Percentiles rank a stretch among this genome's conserved stretches.
These are phyloP conservation scores for Mucor mucedo DNA, from an alignment of 371 early-diverging fungal genomes.

Conservation along the genomic window DNA sequence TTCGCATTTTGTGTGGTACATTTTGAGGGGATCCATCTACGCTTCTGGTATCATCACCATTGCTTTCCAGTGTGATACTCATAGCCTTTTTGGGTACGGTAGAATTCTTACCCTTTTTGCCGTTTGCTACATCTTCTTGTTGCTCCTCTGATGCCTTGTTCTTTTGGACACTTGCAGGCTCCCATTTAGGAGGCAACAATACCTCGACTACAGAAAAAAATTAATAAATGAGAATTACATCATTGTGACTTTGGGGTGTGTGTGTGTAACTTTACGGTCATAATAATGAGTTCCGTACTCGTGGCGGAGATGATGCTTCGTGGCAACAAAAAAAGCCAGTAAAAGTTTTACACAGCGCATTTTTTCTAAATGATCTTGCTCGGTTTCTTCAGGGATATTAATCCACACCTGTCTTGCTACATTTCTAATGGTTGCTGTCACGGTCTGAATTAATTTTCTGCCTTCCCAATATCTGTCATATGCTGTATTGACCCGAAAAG, in stretches of 20 bases:
- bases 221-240: slow-evolving; percentile 3
- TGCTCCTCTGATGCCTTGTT: background rate
- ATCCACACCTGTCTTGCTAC: slow-evolving; percentile 73
- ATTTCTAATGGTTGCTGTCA: slow-evolving; percentile 64
- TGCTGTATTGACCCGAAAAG: slow-evolving; percentile 81
- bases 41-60: background rate
- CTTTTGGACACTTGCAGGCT: slow-evolving; percentile 24
- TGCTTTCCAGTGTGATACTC: background rate
- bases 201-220: slow-evolving; percentile 36
- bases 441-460: slow-evolving; percentile 64
- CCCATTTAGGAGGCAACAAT: slow-evolving; percentile 51
- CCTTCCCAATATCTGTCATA: slow-evolving; percentile 84
- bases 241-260: background rate
- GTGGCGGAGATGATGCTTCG: slow-evolving; percentile 74
- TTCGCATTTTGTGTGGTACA: background rate
- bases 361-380: slow-evolving; percentile 64
- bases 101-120: background rate
- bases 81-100: background rate
- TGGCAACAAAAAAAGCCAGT: slow-evolving; percentile 69
- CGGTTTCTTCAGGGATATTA: slow-evolving; percentile 52
- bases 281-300: slow-evolving; percentile 65
- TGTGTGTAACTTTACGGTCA: slow-evolving; percentile 40
- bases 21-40: background rate
- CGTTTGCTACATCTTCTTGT: background rate
- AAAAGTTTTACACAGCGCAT: slow-evolving; percentile 74